Base-by-base conservation (phyloP, 768 basidiomycete genomes). In the Boletales sp. region DNA sequence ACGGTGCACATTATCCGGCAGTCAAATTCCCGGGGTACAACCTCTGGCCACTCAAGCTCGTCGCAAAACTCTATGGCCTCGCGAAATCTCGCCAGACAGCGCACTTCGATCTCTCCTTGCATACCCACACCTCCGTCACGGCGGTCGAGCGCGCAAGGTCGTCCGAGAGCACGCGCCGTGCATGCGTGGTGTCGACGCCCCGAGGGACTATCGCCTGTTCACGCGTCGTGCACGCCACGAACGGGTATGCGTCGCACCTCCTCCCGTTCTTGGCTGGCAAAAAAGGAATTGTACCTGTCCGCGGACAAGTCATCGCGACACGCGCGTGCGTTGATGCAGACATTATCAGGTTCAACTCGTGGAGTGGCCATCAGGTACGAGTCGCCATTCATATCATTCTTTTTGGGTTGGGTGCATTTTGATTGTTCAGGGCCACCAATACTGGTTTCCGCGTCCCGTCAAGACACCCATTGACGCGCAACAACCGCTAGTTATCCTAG, bases 201-300 rank as follows among this genome's bases (percentile, higher is more conserved):
- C 78, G 90, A n/a, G 91, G 93, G 1, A 55, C 60, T 1, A 64
- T 92, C 18, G 37, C 62, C 5, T 83, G 86, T 54, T 66, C 73
- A 17, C 81, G 83, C 51, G 78, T 95, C 40, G 71, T 96, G 5
- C 90, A 94, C 62, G 90, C 90, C 0, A 94, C 90, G 11, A 96
- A 96, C 58, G 94, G 74, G 0, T 94, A 94, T 53, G 80, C 84
- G 12, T 79, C 84, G 4, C 76, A 87, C 57, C 78, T 95, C 33
- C 72, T 96, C n/a, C 87, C 88, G 0, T 78, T 82, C 50, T 62
- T 93, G 30, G 57, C 73, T 8, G 81, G 83, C 0, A 72, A 50
- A 10, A 53, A 57, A 1, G 78, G 79, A 1, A 82, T 92, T 46
- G 68, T 87, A 4, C 90, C 89, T 0, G 80, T 80, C 1, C 83